These are phyloP conservation scores for Platanus orientalis DNA, from an alignment of 164 flowering plant genomes.

Conservation along the genomic window DNA sequence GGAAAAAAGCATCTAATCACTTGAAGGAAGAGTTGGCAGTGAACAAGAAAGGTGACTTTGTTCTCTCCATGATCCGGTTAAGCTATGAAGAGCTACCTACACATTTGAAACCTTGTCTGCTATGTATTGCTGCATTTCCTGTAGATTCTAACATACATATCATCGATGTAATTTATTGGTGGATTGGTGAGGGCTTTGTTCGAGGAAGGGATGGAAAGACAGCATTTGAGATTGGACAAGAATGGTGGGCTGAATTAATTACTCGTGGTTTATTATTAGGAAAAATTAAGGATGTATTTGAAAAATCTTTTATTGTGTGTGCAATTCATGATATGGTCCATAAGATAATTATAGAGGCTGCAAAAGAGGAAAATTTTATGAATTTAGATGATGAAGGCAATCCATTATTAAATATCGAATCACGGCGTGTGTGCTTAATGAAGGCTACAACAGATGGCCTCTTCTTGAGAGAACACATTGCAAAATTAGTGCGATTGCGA, in stretches of 20 bases:
- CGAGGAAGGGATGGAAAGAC: too few relatives aligned
- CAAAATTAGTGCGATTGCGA: not conserved
- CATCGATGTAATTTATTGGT: not conserved
- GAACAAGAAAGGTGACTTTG: not conserved
- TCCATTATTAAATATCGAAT: not conserved
- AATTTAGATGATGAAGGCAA: not conserved
- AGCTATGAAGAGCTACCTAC: slow-evolving; percentile 6
- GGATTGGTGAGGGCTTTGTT: too few relatives aligned
- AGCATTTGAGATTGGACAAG: too few relatives aligned
- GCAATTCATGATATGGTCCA: slow-evolving; percentile 1
- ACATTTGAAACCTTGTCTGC: slow-evolving; percentile 3
- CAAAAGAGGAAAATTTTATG: slow-evolving; percentile 1
- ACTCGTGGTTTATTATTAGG: slow-evolving; percentile 4
- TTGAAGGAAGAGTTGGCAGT: not conserved
- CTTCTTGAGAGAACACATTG: not conserved
- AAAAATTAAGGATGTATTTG: not conserved
- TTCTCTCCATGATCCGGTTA: not conserved
- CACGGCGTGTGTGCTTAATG: not conserved
- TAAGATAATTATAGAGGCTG: not conserved
- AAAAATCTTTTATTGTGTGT: not conserved
- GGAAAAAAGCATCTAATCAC: not conserved
- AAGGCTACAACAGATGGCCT: too few relatives aligned
- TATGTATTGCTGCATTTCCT: not conserved
- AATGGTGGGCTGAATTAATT: too few relatives aligned
- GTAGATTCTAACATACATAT: not conserved